phyloP scores from a whole-genome alignment of 1,284 basidiomycete genomes.

The Ustilago shanxiensis region DNA sequence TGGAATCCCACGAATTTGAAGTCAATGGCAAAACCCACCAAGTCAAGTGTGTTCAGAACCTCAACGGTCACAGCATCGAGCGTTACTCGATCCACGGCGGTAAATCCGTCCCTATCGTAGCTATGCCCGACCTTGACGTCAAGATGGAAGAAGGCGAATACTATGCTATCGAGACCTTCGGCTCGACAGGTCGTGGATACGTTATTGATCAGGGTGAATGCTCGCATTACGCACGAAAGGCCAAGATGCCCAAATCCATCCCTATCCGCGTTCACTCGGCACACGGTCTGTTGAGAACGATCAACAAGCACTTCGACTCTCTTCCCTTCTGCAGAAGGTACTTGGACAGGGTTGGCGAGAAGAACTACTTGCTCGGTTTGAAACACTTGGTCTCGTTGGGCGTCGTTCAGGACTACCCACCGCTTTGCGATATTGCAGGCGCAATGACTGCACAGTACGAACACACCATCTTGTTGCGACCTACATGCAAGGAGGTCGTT shows the following conservation, averaged over 20 bases:
- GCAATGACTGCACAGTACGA: constrained; percentile 69
- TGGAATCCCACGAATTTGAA: constrained; percentile 98
- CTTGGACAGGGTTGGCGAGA: constrained; percentile 85
- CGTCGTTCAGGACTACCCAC: constrained; percentile 94
- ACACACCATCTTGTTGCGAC: constrained; percentile 67
- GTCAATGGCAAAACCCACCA: constrained; percentile 85
- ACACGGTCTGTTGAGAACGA: constrained; percentile 85
- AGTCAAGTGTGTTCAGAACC: constrained; percentile 69
- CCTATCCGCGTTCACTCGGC: constrained; percentile 81
- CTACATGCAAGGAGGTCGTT: constrained; percentile 80
- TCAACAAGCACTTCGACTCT: constrained; percentile 94
- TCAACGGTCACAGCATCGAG: constrained; percentile 69
- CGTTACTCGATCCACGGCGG: constrained; percentile 70
- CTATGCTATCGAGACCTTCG: constrained; percentile 99
- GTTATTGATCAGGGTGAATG: constrained; percentile 91
- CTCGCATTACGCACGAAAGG: constrained; percentile 83
- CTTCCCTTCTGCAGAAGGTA: constrained; percentile 96
- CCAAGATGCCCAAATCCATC: constrained; percentile 75
- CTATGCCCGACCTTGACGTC: constrained; percentile 81
- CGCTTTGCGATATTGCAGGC: constrained; percentile 78
- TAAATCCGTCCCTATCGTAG: constrained; percentile 89
- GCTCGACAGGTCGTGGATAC: constrained; percentile 91
- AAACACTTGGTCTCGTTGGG: constrained; percentile 90
- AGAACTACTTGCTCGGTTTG: constrained; percentile 88
- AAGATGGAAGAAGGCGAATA: constrained; percentile 99